These are phyloP conservation scores for Lentinula raphanica DNA, from an alignment of 768 basidiomycete species.

Conservation along the genomic window DNA sequence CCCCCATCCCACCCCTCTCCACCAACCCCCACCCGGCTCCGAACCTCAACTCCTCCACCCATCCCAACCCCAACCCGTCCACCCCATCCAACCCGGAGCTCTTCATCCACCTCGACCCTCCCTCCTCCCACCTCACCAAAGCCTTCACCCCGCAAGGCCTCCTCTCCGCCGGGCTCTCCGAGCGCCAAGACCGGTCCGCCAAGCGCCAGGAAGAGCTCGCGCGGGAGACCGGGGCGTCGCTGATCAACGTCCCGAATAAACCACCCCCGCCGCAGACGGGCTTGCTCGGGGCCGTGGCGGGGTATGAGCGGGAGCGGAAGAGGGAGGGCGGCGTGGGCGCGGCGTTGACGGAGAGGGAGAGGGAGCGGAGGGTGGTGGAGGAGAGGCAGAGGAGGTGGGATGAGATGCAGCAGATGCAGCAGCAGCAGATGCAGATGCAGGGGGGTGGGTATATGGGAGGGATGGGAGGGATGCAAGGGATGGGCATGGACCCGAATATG, in stretches of 20 bases:
- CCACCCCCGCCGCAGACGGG: constrained; percentile 94
- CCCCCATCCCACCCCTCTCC: constrained; percentile 7
- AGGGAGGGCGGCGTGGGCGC: constrained; percentile 95
- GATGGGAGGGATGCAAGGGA: constrained; percentile 33
- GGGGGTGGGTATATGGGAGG: constrained; percentile 23
- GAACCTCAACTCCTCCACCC: not conserved
- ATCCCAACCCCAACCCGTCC: not conserved
- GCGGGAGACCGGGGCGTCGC: constrained; percentile 82
- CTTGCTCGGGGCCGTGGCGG: constrained; percentile 91
- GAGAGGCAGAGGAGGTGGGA: constrained; percentile 91
- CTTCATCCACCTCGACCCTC: constrained; percentile 67
- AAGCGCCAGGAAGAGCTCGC: constrained; percentile 93
- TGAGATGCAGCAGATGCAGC: constrained; percentile 83
- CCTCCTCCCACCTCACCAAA: constrained; percentile 76
- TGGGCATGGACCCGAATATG: constrained; percentile 32
- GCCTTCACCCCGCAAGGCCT: constrained; percentile 94
- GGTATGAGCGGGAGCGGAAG: constrained; percentile 90
- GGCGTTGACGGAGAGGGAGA: constrained; percentile 89
- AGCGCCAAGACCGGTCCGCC: constrained; percentile 93
- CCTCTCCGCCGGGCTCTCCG: constrained; percentile 90
- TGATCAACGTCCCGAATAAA: constrained; percentile 94
- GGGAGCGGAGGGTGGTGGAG: constrained; percentile 88
- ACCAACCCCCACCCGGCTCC: constrained; percentile 13
- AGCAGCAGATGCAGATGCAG: constrained; percentile 43
- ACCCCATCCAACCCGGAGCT: constrained; percentile 40